phyloP scores from a whole-genome alignment of 2,329 filamentous ascomycete genomes.

The Sarocladium kiliense region DNA sequence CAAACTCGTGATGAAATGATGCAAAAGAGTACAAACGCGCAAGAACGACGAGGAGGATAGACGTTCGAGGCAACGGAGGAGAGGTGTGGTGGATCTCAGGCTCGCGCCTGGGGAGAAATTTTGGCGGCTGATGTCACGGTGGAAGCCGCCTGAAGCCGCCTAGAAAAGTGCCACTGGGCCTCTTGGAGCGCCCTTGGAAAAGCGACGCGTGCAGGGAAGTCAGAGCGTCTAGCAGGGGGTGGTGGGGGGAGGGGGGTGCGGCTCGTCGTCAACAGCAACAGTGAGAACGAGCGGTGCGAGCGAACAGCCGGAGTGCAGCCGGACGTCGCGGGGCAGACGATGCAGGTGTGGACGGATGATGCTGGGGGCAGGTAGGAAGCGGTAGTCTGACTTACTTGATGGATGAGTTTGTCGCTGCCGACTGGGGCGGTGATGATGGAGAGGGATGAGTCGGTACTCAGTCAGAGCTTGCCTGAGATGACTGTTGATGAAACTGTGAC shows the following conservation, averaged over 20 bases:
- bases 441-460: neutral
- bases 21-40: neutral
- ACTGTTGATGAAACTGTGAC: no score
- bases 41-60: neutral
- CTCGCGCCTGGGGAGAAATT: conserved; percentile 1
- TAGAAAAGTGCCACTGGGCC: neutral
- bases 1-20: neutral
- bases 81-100: neutral
- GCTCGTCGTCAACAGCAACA: neutral
- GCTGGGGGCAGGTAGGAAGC: neutral
- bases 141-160: conserved; percentile 7
- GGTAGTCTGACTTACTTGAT: neutral
- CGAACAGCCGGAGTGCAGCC: conserved; percentile 6
- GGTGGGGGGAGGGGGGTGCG: neutral
- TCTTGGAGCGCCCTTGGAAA: no score
- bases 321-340: neutral
- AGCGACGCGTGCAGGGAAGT: neutral
- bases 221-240: neutral
- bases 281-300: neutral
- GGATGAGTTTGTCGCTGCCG: neutral
- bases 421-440: no score
- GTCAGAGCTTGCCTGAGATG: neutral
- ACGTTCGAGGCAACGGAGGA: neutral
- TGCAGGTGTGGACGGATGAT: neutral
- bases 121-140: neutral